These are phyloP conservation scores for Madurella fahalii DNA, from an alignment of 2,329 filamentous ascomycete genomes.

Conservation along the genomic window DNA sequence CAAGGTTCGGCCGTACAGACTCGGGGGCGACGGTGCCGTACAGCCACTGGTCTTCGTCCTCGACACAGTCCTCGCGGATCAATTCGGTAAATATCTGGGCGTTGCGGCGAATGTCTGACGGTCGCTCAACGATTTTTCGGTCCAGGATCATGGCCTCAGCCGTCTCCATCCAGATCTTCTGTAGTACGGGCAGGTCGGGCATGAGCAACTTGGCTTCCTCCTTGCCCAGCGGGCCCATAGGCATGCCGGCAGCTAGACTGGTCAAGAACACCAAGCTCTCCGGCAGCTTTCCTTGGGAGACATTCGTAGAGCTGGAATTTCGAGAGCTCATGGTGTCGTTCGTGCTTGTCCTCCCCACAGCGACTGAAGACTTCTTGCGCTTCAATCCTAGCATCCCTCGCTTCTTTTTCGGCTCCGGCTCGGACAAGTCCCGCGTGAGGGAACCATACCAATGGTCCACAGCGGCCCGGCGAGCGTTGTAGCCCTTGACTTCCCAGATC, in stretches of 20 bases:
- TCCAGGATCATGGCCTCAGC: conserved; percentile 60
- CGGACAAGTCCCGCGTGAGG: conserved; percentile 43
- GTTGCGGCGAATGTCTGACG: conserved; percentile 60
- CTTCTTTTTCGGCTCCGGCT: conserved; percentile 45
- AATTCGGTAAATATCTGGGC: conserved; percentile 59
- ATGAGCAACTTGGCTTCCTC: conserved; percentile 50
- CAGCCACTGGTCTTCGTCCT: conserved; percentile 60
- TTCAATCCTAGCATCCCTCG: conserved; percentile 51
- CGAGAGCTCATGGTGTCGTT: conserved; percentile 11
- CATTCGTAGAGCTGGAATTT: conserved; percentile 18
- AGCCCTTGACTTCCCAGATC: conserved; percentile 64
- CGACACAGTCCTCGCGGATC: conserved; percentile 58
- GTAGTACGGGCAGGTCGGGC: conserved; percentile 52
- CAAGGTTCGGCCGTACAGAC: conserved; percentile 49
- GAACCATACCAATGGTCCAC: conserved; percentile 58
- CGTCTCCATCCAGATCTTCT: conserved; percentile 59
- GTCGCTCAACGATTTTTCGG: conserved; percentile 53
- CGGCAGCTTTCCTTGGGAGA: conserved; percentile 28
- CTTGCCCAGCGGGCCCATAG: conserved; percentile 52
- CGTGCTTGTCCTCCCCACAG: conserved; percentile 32
- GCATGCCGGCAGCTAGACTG: conserved; percentile 57
- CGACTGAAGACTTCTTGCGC: conserved; percentile 52
- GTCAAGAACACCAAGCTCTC: conserved; percentile 53
- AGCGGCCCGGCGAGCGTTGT: conserved; percentile 54
- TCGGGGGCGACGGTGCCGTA: conserved; percentile 53